Evolutionary conservation across 2,329 filamentous ascomycete genomes (phyloP).

Genomic region (Thermothelomyces thermophilus): DNA sequence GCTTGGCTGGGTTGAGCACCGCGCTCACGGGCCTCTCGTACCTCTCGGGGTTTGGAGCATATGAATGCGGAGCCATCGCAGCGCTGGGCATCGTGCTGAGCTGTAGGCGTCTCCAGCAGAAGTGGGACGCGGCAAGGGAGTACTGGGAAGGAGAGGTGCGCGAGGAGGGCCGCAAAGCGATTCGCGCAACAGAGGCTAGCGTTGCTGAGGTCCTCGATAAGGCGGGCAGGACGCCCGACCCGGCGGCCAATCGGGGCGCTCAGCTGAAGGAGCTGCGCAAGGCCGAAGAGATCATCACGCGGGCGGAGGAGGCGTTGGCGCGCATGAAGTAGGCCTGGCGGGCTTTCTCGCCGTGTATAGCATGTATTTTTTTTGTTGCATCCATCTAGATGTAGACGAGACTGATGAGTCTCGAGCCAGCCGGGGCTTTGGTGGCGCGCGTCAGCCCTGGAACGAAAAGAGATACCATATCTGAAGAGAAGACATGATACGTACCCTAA

Average conservation of each 20-base stretch:
- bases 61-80: slow-evolving; percentile 56
- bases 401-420: neutral
- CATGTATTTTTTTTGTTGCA: slow-evolving; percentile 22
- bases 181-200: slow-evolving; percentile 49
- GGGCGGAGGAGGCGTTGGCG: slow-evolving; percentile 43
- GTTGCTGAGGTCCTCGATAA: slow-evolving; percentile 42
- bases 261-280: slow-evolving; percentile 32
- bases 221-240: slow-evolving; percentile 21
- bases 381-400: slow-evolving; percentile 4
- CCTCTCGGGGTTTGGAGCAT: slow-evolving; percentile 48
- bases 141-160: slow-evolving; percentile 63
- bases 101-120: slow-evolving; percentile 52
- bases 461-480: slow-evolving; percentile 12
- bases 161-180: slow-evolving; percentile 58
- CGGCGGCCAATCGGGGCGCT: slow-evolving; percentile 17
- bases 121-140: slow-evolving; percentile 53
- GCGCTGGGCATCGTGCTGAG: slow-evolving; percentile 56
- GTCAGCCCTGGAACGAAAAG: slow-evolving; percentile 15
- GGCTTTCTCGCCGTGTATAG: slow-evolving; percentile 9
- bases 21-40: slow-evolving; percentile 52
- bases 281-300: slow-evolving; percentile 40
- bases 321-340: slow-evolving; percentile 37
- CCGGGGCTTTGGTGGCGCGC: slow-evolving; percentile 6
- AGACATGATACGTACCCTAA: slow-evolving; percentile 15
- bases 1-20: slow-evolving; percentile 59